Conservation (phyloP, 2,329 filamentous ascomycete genomes). For the Pseudogymnoascus sp. region DNA sequence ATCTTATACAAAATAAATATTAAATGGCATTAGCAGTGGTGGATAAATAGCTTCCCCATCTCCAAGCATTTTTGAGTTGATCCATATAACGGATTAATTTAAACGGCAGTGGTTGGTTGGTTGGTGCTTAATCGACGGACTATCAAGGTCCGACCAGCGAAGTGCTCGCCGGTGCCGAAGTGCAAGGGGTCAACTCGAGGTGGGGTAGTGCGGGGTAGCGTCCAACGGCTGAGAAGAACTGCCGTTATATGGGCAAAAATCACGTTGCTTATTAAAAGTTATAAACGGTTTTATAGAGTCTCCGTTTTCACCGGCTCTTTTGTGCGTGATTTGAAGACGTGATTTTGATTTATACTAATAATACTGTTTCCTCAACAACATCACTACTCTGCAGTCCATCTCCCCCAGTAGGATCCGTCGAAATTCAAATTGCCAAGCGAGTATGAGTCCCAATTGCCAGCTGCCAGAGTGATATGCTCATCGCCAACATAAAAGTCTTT, state of each 20-base stretch:
- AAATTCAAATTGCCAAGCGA: conserved; percentile 3
- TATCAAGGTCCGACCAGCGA: neutral
- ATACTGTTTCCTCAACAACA: neutral
- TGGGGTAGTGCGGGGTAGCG: neutral
- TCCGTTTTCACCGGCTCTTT: too few species aligned
- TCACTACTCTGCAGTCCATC: neutral
- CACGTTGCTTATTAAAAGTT: neutral
- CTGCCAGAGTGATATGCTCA: neutral
- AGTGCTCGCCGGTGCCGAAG: neutral
- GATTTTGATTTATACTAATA: neutral
- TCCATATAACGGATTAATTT: conserved; percentile 9
- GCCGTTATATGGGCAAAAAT: neutral
- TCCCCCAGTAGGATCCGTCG: neutral
- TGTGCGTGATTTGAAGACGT: too few species aligned
- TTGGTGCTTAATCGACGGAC: neutral
- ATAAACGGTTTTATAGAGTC: neutral
- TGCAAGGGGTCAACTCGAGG: neutral
- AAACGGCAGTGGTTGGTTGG: neutral
- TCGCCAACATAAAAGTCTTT: conserved; percentile 9
- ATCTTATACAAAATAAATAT: conserved; percentile 2
- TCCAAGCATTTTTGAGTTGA: neutral
- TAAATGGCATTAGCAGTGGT: conserved; percentile 2
- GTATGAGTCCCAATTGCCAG: conserved; percentile 3
- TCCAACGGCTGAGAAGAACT: neutral
- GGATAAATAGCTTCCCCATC: conserved; percentile 5